Conservation (phyloP, 768 basidiomycete genomes). For the Phanerochaete carnosa region DNA sequence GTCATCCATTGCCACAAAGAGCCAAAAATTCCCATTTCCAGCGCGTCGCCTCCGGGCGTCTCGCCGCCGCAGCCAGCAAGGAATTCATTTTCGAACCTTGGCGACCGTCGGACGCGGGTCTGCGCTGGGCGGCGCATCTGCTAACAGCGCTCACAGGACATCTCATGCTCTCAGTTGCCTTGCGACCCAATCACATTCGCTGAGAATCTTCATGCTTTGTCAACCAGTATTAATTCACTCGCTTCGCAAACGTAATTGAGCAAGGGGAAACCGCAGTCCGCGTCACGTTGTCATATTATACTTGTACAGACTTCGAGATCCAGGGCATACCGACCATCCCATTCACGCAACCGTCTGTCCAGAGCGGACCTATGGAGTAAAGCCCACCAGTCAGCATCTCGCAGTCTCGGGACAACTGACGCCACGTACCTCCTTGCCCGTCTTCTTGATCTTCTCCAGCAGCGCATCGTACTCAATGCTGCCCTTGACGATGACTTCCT, state of each 20-base stretch:
- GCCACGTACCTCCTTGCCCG: slow-evolving; percentile 74
- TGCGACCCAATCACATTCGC: background rate
- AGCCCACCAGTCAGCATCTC: background rate
- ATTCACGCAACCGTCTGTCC: slow-evolving; percentile 36
- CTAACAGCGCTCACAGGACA: too few relatives aligned
- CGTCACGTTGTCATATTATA: background rate
- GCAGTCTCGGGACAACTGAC: background rate
- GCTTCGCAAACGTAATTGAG: too few relatives aligned
- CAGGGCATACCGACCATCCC: background rate
- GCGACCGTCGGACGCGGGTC: background rate
- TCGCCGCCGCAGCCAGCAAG: background rate
- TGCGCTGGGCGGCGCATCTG: background rate
- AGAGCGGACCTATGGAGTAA: slow-evolving; percentile 37
- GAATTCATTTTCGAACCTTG: background rate
- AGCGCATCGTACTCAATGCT: slow-evolving; percentile 60
- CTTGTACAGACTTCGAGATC: background rate
- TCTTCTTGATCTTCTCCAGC: slow-evolving; percentile 79
- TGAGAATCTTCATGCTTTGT: background rate
- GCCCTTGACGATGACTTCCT: slow-evolving; percentile 70
- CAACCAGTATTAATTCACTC: too few relatives aligned
- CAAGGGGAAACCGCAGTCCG: background rate
- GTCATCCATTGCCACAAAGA: background rate
- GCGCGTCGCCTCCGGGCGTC: background rate
- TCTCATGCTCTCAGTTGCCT: background rate
- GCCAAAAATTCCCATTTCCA: background rate